These are phyloP conservation scores for Pseudoperonospora humuli DNA, from an alignment of 352 stramenopile genomes.

Conservation along the genomic window DNA sequence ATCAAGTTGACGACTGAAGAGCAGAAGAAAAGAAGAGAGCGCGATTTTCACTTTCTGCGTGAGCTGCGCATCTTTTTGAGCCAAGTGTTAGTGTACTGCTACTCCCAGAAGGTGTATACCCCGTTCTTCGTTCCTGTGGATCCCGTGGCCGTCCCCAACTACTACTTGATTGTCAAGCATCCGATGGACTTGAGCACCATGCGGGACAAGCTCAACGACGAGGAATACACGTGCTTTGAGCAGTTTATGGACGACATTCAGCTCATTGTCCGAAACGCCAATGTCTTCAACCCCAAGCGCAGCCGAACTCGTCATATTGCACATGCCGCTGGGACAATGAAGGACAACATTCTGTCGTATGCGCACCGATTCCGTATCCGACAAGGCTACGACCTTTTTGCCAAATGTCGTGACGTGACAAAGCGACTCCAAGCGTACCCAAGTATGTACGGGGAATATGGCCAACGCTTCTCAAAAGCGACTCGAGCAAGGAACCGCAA, in stretches of 20 bases:
- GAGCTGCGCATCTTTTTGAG: conserved; percentile 85
- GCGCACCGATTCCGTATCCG: conserved; percentile 81
- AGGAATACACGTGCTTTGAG: conserved; percentile 86
- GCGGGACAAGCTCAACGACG: conserved; percentile 83
- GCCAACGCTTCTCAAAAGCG: conserved; percentile 15
- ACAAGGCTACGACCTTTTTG: conserved; percentile 86
- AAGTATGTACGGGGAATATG: conserved; percentile 33
- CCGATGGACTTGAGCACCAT: conserved; percentile 88
- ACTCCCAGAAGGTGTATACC: conserved; percentile 51
- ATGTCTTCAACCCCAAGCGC: conserved; percentile 84
- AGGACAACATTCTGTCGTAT: conserved; percentile 86
- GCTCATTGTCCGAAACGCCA: conserved; percentile 84
- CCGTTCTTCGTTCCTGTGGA: conserved; percentile 76
- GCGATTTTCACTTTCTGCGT: conserved; percentile 76
- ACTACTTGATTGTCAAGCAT: conserved; percentile 82
- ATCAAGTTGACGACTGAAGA: conserved; percentile 31
- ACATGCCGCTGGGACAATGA: conserved; percentile 77
- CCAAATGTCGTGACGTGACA: conserved; percentile 72
- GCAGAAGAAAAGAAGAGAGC: conserved; percentile 42
- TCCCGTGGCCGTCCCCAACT: conserved; percentile 71
- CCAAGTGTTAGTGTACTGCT: conserved; percentile 79
- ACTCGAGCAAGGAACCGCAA: conserved; percentile 10
- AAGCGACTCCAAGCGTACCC: conserved; percentile 51
- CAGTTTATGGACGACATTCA: conserved; percentile 85
- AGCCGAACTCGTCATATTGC: conserved; percentile 69